Base-by-base conservation (phyloP, 2,329 filamentous ascomycete genomes). In the Fusarium brevicatenulatum region DNA sequence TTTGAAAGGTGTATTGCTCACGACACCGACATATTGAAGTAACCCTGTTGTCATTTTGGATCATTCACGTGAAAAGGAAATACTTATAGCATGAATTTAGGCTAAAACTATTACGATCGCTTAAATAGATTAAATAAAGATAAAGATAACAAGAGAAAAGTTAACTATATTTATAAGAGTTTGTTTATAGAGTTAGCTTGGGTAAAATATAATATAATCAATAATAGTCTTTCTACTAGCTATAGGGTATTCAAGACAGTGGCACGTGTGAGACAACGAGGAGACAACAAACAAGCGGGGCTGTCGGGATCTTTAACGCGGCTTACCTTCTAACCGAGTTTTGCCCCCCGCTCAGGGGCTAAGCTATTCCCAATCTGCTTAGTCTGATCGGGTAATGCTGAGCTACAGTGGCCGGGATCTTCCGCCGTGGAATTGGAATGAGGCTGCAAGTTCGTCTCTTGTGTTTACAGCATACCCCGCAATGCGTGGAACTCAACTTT, bases 1-100 rank as follows among this genome's bases (percentile, higher is more conserved):
- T 32, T 0, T 18, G 8, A 0, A 13, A 18, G 5, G 9, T 1
- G 7, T 7, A 7, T 0, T n/a, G 3, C 1, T 11, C 1, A 32
- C 5, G 1, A 18, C 4, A 16, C 1, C 15, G 34, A 36, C 9
- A 5, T 9, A 4, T 8, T 11, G 1, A 8, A 23, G n/a, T 1
- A 18, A 23, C 6, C 9, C 5, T 18, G 9, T 11, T 5, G 5
- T 7, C 12, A 12, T 5, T 18, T 25, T 25, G 2, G 12, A 3
- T 18, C 7, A 18, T 3, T 2, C 2, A 5, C 4, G 5, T 15
- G 5, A 4, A 23, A 23, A 10, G 7, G 1, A 12, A 5, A 13
- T 21, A 21, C 3, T 12, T 13, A 21, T 21, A 6, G 5, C 10
- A 5, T 19, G 5, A 9, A 2, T 18, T 19, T 19, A 19, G 16